Conservation (phyloP, 805 yeast species). For the Hanseniaspora lindneri region DNA sequence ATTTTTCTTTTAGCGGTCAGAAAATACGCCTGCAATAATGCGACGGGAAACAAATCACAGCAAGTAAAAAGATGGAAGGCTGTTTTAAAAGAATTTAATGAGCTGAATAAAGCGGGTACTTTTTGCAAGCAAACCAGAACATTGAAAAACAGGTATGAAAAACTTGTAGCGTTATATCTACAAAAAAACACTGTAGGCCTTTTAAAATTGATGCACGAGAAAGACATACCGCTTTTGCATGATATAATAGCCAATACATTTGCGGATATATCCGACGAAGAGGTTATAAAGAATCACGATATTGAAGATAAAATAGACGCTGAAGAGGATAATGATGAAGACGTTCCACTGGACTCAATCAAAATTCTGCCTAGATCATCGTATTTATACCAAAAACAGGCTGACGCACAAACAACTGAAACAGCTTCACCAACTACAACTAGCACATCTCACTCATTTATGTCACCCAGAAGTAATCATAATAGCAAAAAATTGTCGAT, state of each 20-base stretch:
- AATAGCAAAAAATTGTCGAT: constrained; percentile 10
- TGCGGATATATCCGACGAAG: background rate
- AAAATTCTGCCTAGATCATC: constrained; percentile 11
- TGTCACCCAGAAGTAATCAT: background rate
- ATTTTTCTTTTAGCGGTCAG: background rate
- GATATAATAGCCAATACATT: background rate
- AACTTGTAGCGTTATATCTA: constrained; percentile 19
- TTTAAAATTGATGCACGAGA: background rate
- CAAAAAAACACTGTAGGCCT: constrained; percentile 13
- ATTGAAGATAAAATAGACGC: background rate
- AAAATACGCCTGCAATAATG: background rate
- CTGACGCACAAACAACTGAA: background rate
- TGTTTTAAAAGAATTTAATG: constrained; percentile 24
- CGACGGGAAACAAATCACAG: background rate
- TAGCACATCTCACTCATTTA: background rate
- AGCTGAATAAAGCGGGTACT: constrained; percentile 18
- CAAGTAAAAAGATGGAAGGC: constrained; percentile 22
- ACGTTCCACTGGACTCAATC: constrained; percentile 9
- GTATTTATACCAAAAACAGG: background rate
- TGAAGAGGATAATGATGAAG: background rate
- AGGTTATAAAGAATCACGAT: background rate
- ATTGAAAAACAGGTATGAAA: constrained; percentile 24
- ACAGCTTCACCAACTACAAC: background rate
- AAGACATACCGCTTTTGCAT: background rate
- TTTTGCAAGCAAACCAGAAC: constrained; percentile 26